Percentiles rank a stretch among this genome's conserved stretches.
These are phyloP conservation scores for Russula sp. DNA, from an alignment of 768 basidiomycete genomes.

Conservation along the genomic window DNA sequence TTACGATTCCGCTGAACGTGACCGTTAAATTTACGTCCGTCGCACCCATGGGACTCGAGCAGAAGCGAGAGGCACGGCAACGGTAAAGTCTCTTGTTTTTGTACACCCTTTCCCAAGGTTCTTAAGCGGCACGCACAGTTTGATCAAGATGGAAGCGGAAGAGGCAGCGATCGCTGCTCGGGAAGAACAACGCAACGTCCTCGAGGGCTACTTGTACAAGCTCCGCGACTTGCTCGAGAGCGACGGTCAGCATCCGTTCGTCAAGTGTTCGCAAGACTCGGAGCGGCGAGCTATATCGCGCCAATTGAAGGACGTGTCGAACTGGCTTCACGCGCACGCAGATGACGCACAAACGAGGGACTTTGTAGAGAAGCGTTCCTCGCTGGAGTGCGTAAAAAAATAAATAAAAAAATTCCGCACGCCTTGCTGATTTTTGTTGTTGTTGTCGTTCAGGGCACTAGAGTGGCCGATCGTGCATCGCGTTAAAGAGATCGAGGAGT, in stretches of 20 bases:
- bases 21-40: constrained; percentile 58
- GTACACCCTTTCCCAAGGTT: background rate
- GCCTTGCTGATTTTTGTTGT: background rate
- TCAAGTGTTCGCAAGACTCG: constrained; percentile 68
- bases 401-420: too few relatives aligned
- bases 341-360: constrained; percentile 76
- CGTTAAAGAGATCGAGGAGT: constrained; percentile 82
- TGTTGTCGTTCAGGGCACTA: constrained; percentile 43
- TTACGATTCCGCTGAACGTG: constrained; percentile 64
- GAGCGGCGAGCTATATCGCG: constrained; percentile 66
- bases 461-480: constrained; percentile 82
- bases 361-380: constrained; percentile 67
- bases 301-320: constrained; percentile 65
- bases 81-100: constrained; percentile 45
- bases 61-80: constrained; percentile 68
- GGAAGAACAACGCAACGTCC: constrained; percentile 85
- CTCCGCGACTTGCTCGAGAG: constrained; percentile 77
- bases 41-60: constrained; percentile 67
- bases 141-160: constrained; percentile 70
- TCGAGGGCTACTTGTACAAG: constrained; percentile 93
- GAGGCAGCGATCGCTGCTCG: constrained; percentile 71
- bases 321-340: constrained; percentile 80
- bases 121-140: constrained; percentile 37
- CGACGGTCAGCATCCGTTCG: constrained; percentile 65
- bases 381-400: constrained; percentile 65